Evolutionary conservation across 2,329 filamentous ascomycete genomes (phyloP).

Genomic region (Tolypocladium sp.): DNA sequence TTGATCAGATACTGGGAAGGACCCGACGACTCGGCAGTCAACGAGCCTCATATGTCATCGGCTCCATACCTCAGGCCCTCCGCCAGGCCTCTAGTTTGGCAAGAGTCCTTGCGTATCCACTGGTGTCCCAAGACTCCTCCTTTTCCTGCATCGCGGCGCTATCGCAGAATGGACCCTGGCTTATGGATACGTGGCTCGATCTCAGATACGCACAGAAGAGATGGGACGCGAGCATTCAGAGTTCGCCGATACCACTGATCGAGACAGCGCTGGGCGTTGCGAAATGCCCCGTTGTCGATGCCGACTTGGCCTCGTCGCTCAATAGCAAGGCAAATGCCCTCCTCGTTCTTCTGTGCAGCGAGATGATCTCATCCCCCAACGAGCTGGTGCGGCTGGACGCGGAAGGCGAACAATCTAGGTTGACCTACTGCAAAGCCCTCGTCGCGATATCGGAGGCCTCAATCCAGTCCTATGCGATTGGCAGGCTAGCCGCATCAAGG

Average conservation of each 20-base stretch:
- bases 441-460: slow-evolving; percentile 26
- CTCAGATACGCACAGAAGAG: slow-evolving; percentile 29
- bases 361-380: slow-evolving; percentile 24
- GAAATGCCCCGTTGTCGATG: slow-evolving; percentile 9
- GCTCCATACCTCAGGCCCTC: slow-evolving; percentile 31
- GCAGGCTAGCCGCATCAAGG: slow-evolving; percentile 31
- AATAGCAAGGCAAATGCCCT: slow-evolving; percentile 27
- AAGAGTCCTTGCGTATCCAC: slow-evolving; percentile 31
- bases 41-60: slow-evolving; percentile 30
- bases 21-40: slow-evolving; percentile 12
- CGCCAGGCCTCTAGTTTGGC: slow-evolving; percentile 36
- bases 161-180: slow-evolving; percentile 34
- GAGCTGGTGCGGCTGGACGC: slow-evolving; percentile 18
- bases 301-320: slow-evolving; percentile 10
- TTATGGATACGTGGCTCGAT: slow-evolving; percentile 38
- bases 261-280: slow-evolving; percentile 25
- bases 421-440: slow-evolving; percentile 27
- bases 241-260: slow-evolving; percentile 24
- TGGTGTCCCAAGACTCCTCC: slow-evolving; percentile 22
- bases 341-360: slow-evolving; percentile 31
- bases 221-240: slow-evolving; percentile 21
- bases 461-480: slow-evolving; percentile 21
- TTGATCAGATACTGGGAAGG: slow-evolving; percentile 24
- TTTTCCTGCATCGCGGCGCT: slow-evolving; percentile 23
- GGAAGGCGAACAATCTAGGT: slow-evolving; percentile 17